Evolutionary conservation across 768 basidiomycete genomes (phyloP), one percentile per base, ranked within the genome.

Genomic region (Aureoboletus auriporus): DNA sequence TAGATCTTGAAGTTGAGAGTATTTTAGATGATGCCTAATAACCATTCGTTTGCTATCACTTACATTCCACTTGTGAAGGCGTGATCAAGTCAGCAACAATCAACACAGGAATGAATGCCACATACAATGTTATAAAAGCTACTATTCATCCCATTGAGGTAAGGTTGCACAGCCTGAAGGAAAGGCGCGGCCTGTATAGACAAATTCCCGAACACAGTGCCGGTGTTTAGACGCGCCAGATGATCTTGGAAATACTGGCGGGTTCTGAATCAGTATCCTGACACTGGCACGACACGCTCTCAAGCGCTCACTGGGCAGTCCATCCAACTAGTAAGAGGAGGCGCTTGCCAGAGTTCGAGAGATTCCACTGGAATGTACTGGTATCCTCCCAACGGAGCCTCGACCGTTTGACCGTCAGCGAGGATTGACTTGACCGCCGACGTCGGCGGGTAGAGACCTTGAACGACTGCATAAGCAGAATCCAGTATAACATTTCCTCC

Each of bases 381-480:
- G 63, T 92, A 93, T 1, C 88, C 88, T 17, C 82, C 80, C n/a
- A 93, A 75, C 16, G 92, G 90, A 0, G 84, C 79, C 13, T 78
- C 70, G 49, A 92, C 71, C n/a, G 63, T 75, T 23, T 82, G 77
- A 49, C 83, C 87, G 54, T 90, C 83, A 3, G 87, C 90, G 16
- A 94, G 80, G 10, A 73, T 75, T 49, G 83, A 83, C 55, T 74
- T 79, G 64, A 84, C 83, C 46, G 77, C 71, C 7, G 71, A 61
- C 51, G 77, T 86, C 5, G 89, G 87, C 11, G 90, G 90, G 74
- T 85, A 90, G 42, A 93, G 75, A 31, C 90, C 89, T 62, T 93
- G 92, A 36, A 90, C 75, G 34, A 91, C 70, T 10, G 90, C 89
- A 51, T 85, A 84, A 13, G 89, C 83, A 7, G 86, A 86, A 74